A percentile compares a stretch with the other conserved stretches of the same genome.
phyloP scores from a whole-genome alignment of 805 yeast species.

The Wickerhamomyces rabaulensis region DNA sequence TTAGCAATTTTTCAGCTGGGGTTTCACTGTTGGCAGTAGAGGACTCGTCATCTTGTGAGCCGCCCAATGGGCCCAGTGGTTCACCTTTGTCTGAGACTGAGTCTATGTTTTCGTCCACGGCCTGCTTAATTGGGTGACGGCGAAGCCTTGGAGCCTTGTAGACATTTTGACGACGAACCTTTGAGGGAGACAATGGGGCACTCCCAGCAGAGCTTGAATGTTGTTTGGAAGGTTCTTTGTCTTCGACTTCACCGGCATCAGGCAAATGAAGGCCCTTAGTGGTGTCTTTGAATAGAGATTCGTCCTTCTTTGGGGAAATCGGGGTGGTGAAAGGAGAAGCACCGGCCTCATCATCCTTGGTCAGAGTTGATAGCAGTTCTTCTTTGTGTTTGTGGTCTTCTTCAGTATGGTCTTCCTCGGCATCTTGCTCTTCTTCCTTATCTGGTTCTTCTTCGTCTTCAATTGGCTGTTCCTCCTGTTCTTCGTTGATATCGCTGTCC shows the following conservation, averaged over 20 bases:
- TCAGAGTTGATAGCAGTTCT: conserved; percentile 38
- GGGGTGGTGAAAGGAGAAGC: conserved; percentile 4
- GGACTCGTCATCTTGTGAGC: conserved; percentile 26
- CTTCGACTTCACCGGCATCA: conserved; percentile 6
- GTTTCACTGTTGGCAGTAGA: conserved; percentile 26
- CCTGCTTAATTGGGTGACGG: conserved; percentile 25
- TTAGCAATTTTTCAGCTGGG: conserved; percentile 30
- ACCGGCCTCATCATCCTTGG: conserved; percentile 22
- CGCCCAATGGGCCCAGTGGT: conserved; percentile 29
- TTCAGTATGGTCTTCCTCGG: background rate
- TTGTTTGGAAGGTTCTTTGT: conserved; percentile 13
- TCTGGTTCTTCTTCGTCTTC: conserved; percentile 2
- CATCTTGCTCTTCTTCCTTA: background rate
- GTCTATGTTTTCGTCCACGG: background rate
- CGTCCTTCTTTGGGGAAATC: conserved; percentile 25
- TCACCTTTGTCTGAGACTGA: conserved; percentile 23
- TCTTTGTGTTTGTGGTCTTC: conserved; percentile 3
- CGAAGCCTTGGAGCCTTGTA: conserved; percentile 45
- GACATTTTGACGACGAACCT: conserved; percentile 37
- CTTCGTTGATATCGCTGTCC: conserved; percentile 5
- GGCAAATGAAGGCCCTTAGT: conserved; percentile 2
- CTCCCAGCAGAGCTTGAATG: background rate
- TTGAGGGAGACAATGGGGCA: conserved; percentile 29
- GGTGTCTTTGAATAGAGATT: conserved; percentile 29
- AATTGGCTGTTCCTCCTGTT: conserved; percentile 1